Evolutionary conservation across 306 rosid genomes (phyloP).

Genomic region (Quercus gilva): DNA sequence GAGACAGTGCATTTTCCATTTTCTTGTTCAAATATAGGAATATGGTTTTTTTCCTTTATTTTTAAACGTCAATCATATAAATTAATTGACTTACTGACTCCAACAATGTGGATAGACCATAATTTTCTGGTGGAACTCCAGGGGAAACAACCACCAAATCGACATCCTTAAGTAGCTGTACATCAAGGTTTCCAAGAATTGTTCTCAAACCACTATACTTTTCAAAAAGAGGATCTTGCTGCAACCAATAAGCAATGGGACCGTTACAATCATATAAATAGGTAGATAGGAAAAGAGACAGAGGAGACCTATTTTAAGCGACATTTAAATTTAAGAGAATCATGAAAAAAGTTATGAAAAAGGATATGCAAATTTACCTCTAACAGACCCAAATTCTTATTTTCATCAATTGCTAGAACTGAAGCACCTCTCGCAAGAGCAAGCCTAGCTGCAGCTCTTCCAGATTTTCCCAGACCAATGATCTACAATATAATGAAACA

Average conservation of each 20-base stretch:
- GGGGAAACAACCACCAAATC: slow-evolving; percentile 39
- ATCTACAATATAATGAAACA: slow-evolving; percentile 12
- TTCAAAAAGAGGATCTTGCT: slow-evolving; percentile 27
- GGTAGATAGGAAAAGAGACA: neutral
- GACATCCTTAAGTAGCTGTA: slow-evolving; percentile 8
- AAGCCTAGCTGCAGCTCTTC: slow-evolving; percentile 32
- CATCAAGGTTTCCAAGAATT: slow-evolving; percentile 23
- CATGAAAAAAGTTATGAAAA: neutral
- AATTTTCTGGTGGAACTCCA: slow-evolving; percentile 19
- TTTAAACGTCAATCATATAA: neutral
- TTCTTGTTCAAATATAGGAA: neutral
- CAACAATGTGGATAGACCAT: slow-evolving; percentile 19
- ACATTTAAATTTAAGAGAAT: neutral
- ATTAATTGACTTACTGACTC: slow-evolving; percentile 11
- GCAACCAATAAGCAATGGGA: neutral
- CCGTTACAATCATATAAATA: neutral
- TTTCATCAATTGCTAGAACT: slow-evolving; percentile 27
- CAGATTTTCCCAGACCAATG: slow-evolving; percentile 36
- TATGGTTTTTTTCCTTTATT: neutral
- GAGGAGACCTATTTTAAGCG: neutral
- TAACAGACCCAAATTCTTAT: slow-evolving; percentile 14
- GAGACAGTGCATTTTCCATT: neutral
- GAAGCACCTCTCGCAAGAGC: slow-evolving; percentile 38
- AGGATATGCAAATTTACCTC: slow-evolving; percentile 5
- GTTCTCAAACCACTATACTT: slow-evolving; percentile 17